A percentile compares a stretch with the other conserved stretches of the same genome.
phyloP scores from a whole-genome alignment of 139 green algal genomes.

The Asterochloris erici region DNA sequence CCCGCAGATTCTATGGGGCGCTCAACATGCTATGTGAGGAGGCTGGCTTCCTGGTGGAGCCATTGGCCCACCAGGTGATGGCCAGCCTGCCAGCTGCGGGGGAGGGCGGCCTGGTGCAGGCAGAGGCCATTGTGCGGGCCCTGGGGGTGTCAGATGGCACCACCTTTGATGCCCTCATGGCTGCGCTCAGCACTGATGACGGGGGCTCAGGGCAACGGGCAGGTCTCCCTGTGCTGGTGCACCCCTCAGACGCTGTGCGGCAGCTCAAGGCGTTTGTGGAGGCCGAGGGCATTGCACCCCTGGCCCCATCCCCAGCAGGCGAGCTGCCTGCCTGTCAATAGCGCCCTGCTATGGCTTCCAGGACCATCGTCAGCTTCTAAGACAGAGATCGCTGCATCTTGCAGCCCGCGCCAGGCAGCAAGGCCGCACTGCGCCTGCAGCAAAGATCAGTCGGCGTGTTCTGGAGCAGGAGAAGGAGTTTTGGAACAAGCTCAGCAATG shows the following conservation, averaged over 20 bases:
- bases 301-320: background rate
- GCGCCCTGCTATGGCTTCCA: no score
- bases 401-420: no score
- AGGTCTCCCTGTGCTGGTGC: slow-evolving; percentile 39
- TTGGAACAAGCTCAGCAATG: slow-evolving; percentile 41
- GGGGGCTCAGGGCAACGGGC: slow-evolving; percentile 39
- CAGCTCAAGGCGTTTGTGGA: slow-evolving; percentile 57
- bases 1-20: slow-evolving; percentile 29
- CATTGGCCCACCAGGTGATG: slow-evolving; percentile 42
- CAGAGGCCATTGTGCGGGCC: slow-evolving; percentile 50
- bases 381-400: no score
- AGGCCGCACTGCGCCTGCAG: background rate
- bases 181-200: slow-evolving; percentile 47
- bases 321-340: no score
- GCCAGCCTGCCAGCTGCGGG: slow-evolving; percentile 33
- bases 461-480: slow-evolving; percentile 45
- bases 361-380: no score
- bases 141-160: slow-evolving; percentile 60
- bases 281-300: slow-evolving; percentile 24
- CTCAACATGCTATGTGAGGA: slow-evolving; percentile 67
- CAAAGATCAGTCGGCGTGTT: slow-evolving; percentile 22
- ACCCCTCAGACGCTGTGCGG: slow-evolving; percentile 55
- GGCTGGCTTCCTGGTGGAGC: slow-evolving; percentile 69
- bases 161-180: slow-evolving; percentile 64
- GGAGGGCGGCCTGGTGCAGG: slow-evolving; percentile 42